These are phyloP conservation scores for Xylariaceae sp. DNA, from an alignment of 2,329 filamentous ascomycete species.

Conservation along the genomic window DNA sequence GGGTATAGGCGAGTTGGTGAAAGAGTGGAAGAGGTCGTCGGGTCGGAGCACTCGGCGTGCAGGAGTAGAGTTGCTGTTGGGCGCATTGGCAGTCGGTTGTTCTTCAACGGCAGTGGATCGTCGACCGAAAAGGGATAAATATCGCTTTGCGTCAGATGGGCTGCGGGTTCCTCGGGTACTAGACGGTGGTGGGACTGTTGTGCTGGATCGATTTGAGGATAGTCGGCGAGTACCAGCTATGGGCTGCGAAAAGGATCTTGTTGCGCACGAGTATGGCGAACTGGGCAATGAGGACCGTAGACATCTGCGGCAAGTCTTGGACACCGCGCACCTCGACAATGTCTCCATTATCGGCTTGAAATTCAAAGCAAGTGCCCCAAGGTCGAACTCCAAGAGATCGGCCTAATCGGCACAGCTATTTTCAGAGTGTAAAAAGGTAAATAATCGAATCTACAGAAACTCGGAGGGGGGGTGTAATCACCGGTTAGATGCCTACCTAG, in stretches of 20 bases:
- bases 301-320: constrained; percentile 29
- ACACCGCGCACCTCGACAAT: constrained; percentile 26
- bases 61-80: constrained; percentile 14
- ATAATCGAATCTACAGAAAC: neutral
- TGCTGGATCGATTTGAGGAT: constrained; percentile 10
- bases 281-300: constrained; percentile 20
- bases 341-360: constrained; percentile 26
- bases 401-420: constrained; percentile 2
- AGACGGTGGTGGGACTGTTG: constrained; percentile 14
- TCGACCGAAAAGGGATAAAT: constrained; percentile 28
- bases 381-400: constrained; percentile 2
- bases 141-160: constrained; percentile 14
- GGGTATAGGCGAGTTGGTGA: constrained; percentile 80
- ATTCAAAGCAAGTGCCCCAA: neutral
- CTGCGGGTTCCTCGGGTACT: neutral
- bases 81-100: constrained; percentile 12
- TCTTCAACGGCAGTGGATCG: constrained; percentile 22
- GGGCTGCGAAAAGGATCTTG: constrained; percentile 23
- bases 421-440: neutral
- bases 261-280: constrained; percentile 16
- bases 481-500: neutral
- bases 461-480: neutral
- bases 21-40: constrained; percentile 89
- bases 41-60: constrained; percentile 46
- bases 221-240: constrained; percentile 9